Evolutionary conservation across 371 early-diverging fungal genomes (phyloP).

Genomic region (Catenaria anguillulae): DNA sequence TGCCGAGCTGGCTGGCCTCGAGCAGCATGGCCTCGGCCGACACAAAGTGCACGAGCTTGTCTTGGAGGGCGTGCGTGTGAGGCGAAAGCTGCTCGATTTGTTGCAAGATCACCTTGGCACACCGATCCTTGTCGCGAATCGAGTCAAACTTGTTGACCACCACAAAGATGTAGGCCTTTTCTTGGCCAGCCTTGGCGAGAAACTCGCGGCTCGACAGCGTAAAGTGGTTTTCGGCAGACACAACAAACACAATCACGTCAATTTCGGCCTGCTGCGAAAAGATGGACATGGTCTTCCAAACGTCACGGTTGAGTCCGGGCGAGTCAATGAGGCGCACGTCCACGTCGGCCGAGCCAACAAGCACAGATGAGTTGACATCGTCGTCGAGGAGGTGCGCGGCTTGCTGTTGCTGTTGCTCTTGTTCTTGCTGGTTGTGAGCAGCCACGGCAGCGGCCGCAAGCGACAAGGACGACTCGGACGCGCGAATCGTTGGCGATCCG

Average conservation of each 20-base stretch:
- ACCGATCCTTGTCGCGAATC: conserved; percentile 83
- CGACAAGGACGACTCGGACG: too few relatives aligned
- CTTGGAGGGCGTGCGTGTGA: conserved; percentile 72
- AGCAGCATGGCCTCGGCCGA: conserved; percentile 32
- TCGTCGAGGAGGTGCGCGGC: neutral
- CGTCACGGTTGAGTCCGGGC: conserved; percentile 95
- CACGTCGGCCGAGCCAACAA: conserved; percentile 82
- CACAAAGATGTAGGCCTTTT: conserved; percentile 95
- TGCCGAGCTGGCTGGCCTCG: neutral
- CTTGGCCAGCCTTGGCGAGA: conserved; percentile 81
- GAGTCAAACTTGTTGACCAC: conserved; percentile 93
- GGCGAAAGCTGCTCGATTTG: conserved; percentile 89
- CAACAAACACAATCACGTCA: conserved; percentile 95
- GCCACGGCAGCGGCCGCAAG: neutral
- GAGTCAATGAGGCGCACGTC: conserved; percentile 93
- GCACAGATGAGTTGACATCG: conserved; percentile 3
- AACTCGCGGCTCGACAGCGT: conserved; percentile 83
- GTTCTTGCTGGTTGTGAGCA: conserved; percentile 12
- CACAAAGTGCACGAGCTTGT: conserved; percentile 92
- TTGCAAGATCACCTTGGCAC: conserved; percentile 75
- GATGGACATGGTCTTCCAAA: conserved; percentile 83
- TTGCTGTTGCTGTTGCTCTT: conserved; percentile 28
- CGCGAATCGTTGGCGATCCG: too few relatives aligned
- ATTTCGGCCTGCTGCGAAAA: conserved; percentile 96
- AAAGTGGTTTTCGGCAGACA: conserved; percentile 95